Evolutionary conservation across 1,284 basidiomycete genomes (phyloP), one percentile per base, ranked within the genome.

Genomic region (Moesziomyces antarcticus): DNA sequence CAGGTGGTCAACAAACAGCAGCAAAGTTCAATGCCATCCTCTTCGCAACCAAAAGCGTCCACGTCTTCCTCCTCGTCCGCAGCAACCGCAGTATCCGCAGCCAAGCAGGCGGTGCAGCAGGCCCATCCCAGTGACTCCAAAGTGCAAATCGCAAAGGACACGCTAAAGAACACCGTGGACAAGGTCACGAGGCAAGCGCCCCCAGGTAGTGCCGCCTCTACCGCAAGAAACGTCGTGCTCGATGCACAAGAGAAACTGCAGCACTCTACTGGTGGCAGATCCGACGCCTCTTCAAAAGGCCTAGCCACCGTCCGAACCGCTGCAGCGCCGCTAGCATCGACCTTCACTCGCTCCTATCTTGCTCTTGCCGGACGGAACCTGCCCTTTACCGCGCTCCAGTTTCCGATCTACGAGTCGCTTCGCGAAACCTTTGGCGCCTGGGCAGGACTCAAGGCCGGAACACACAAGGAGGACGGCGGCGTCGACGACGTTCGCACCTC

Each of bases 331-430:
- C 33, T 75, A 1, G 52, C 49, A 1, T 68, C 69, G 5, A 71
- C 49, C 0, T 73, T 73, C 24, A 61, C 59, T 1, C 63, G 76
- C 7, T 75, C 78, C 1, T 81, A 80, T 35, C 50, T 76, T 0
- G 76, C 79, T 30, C 61, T 81, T 5, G 78, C 78, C 0, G 78
- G 79, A 5, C 59, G 79, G 1, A 81, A 81, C 37, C 56, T 81
- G 13, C 79, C 79, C n/a, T 79, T 79, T 52, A 81, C 79, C 8
- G 78, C 79, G 10, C 44, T 81, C 21, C 79, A 81, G 40, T 81
- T 81, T 25, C 79, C 79, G n/a, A 53, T 80, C 11, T 81, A 81
- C 54, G 79, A 81, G 55, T 59, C 73, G 9, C 56, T 79, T 0
- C 61, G 78, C 16, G 57, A 58, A 16, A 30, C 18, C 11, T 41